Base-by-base conservation (phyloP, 2,329 filamentous ascomycete genomes). In the Colletotrichum spaethianum region DNA sequence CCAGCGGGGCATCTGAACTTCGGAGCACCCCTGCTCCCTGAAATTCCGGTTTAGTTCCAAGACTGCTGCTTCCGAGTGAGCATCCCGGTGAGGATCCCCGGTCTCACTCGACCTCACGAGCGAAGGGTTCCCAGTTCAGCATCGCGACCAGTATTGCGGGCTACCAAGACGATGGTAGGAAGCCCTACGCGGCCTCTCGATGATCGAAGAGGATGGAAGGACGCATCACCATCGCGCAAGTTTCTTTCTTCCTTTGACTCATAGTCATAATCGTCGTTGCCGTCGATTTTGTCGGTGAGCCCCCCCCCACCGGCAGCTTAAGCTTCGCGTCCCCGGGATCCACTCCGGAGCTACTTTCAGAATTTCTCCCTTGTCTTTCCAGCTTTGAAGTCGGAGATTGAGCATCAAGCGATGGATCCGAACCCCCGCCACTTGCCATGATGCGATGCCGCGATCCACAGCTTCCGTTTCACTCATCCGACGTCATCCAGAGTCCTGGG, bases 51-150 rank as follows among this genome's bases (percentile, higher is more conserved):
- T 53, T 44, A 69, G 53, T 56, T 63, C 60, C 68, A 73, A 73
- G 63, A 64, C 61, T 55, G 55, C 55, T 70, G 48, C 50, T 63
- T 68, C 64, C 60, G 56, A 73, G 65, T 62, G 46, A 73, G 64
- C 63, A 63, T 57, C 72, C 72, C 72, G 48, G 72, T 70, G 72
- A 74, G 72, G 72, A 73, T 73, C 72, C 72, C 72, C 69, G 55
- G 72, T 68, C 72, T 72, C 61, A 63, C 33, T 61, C 61, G 26
- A 52, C 33, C 18, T 62, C 11, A 31, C 31, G 64, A 74, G 72
- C n/a, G 44, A 73, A 57, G 72, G 72, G 69, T 64, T 65, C 72
- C 69, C 50, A 48, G 72, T 44, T 64, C 60, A 65, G 14, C 16
- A 33, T 62, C n/a, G 48, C 59, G 53, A 48, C 52, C 42, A 60